Evolutionary conservation across 495 filamentous ascomycete genomes (phyloP).

Genomic region (Penicillium flavigenum): DNA sequence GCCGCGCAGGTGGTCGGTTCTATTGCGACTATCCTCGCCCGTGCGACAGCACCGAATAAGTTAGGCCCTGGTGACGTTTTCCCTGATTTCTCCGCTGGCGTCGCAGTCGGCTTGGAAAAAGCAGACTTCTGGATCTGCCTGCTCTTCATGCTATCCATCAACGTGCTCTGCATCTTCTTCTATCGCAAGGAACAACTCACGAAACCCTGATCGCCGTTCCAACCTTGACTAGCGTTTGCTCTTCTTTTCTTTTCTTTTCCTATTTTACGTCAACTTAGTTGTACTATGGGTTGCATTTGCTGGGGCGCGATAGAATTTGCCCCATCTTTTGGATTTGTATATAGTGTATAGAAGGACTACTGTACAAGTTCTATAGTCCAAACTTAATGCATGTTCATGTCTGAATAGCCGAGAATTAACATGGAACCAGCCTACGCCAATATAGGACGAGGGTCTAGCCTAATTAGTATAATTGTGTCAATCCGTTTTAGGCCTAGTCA

Average conservation of each 20-base stretch:
- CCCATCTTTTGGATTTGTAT: slow-evolving; percentile 11
- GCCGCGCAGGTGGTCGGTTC: slow-evolving; percentile 57
- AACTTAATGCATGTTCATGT: not conserved
- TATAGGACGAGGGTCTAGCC: slow-evolving; percentile 3
- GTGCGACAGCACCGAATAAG: slow-evolving; percentile 52
- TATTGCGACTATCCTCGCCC: slow-evolving; percentile 40
- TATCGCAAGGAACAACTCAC: slow-evolving; percentile 44
- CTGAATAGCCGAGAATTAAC: not conserved
- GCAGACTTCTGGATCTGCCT: slow-evolving; percentile 59
- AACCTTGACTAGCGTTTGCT: slow-evolving; percentile 6
- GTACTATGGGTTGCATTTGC: slow-evolving; percentile 9
- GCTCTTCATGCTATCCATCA: slow-evolving; percentile 54
- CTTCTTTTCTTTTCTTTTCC: not conserved
- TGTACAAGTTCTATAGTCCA: slow-evolving; percentile 2
- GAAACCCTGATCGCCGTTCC: slow-evolving; percentile 49
- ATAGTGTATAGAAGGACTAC: slow-evolving; percentile 14
- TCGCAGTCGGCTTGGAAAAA: slow-evolving; percentile 42
- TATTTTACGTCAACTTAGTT: slow-evolving; percentile 8
- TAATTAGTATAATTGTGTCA: not conserved
- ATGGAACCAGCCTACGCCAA: not conserved
- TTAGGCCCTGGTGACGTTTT: slow-evolving; percentile 64
- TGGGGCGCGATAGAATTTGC: not conserved
- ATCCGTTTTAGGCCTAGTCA: slow-evolving; percentile 6
- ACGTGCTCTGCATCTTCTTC: slow-evolving; percentile 54
- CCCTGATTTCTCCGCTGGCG: slow-evolving; percentile 53